A percentile compares a stretch with the other conserved stretches of the same genome.
Conservation (phyloP, 768 basidiomycete genomes). For the Xerocomellus dryophilus region DNA sequence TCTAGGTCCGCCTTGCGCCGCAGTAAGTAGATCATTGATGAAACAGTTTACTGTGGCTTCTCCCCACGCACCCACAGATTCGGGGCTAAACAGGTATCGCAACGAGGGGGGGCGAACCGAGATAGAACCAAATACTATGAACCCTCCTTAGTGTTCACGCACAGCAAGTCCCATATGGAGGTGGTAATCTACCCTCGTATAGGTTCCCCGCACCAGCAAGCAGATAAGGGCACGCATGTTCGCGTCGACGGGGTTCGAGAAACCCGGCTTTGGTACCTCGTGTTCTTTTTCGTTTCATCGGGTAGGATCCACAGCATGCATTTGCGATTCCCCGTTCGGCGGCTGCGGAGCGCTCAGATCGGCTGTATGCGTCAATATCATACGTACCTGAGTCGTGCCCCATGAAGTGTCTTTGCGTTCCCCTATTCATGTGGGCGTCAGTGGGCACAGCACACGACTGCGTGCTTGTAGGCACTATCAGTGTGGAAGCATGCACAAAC, state of each 20-base stretch:
- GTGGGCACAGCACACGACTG: neutral
- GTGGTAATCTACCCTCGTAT: neutral
- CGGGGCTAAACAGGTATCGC: neutral
- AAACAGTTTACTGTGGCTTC: neutral
- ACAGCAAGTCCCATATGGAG: conserved; percentile 13
- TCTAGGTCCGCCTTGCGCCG: neutral
- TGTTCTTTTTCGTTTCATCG: neutral
- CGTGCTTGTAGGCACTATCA: neutral
- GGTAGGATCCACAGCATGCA: neutral
- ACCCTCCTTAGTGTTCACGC: neutral
- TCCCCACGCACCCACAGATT: conserved; percentile 4
- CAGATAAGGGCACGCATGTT: neutral
- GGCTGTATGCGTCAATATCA: neutral
- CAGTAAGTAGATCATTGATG: neutral
- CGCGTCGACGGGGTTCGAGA: neutral
- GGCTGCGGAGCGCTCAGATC: neutral
- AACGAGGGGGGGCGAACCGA: neutral
- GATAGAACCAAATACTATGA: neutral
- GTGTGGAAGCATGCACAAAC: neutral
- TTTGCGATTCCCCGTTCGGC: neutral
- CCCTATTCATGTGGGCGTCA: neutral
- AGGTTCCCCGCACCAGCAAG: neutral
- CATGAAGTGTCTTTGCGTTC: neutral
- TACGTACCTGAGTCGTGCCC: neutral
- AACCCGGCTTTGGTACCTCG: neutral